Evolutionary conservation across 176 grass and related monocot genomes (phyloP), one percentile per base, ranked within the genome.

Genomic region (Oryza meridionalis): DNA sequence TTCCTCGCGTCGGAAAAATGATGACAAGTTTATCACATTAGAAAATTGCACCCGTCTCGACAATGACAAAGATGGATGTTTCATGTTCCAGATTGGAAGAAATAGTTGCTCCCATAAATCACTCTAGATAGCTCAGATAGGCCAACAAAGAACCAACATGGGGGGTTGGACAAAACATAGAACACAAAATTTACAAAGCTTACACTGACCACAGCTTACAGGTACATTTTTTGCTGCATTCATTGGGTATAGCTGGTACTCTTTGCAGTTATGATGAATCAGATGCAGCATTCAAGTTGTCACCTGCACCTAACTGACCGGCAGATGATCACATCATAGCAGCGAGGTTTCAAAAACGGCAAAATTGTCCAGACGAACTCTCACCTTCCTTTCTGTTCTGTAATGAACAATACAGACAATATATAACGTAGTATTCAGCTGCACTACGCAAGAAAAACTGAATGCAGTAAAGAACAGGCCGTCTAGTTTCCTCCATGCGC

Each of bases 201-300:
- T 31, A 77, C 68, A 66, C 4, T 17, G 19, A 58, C 43, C 16
- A 50, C 47, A 10, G 13, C 6, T 35, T 50, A 37, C 19, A 77
- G 19, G 77, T 67, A 70, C 59, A 59, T 27, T 46, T 33, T 4
- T 73, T 66, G 42, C 61, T 22, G 43, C 81, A 75, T 26, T 81
- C 19, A 53, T 69, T 82, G 14, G 59, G 26, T 35, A 19, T 58
- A 61, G 58, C 84, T 76, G 75, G 31, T 61, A 25, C 43, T 49
- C 14, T 24, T 17, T 6, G 79, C 19, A 75, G 75, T 83, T 83
- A 61, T 75, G 75, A 61, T 63, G 14, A 46, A 38, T 86, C 79
- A 83, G 69, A 69, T n/a, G 25, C 16, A 63, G 75, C 84, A 86
- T 86, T 90, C 79, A 82, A 83, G 68, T 21, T 62, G 74, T 46